Conservation (phyloP, 2,329 filamentous ascomycete genomes). For the Bertia moriformis region DNA sequence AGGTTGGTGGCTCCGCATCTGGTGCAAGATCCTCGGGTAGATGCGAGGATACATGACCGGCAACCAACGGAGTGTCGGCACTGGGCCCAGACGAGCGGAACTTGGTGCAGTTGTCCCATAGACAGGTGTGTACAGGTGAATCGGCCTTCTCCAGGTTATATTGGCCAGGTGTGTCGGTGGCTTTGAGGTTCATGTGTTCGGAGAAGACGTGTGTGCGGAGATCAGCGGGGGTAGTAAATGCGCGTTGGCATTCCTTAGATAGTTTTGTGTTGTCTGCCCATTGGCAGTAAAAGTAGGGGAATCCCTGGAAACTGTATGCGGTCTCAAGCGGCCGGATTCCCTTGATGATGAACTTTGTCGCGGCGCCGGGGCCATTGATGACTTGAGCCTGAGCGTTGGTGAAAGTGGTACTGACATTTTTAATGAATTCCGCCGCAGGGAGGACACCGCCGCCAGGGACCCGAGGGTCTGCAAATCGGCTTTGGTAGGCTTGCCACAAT, state of each 20-base stretch:
- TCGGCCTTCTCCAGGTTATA: constrained; percentile 18
- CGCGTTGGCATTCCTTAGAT: constrained; percentile 17
- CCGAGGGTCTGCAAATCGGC: constrained; percentile 1
- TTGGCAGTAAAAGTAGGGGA: constrained; percentile 23
- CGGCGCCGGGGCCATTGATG: neutral
- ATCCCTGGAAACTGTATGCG: constrained; percentile 21
- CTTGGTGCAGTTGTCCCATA: constrained; percentile 20
- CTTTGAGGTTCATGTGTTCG: constrained; percentile 21
- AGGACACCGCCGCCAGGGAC: neutral
- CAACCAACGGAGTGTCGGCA: constrained; percentile 17
- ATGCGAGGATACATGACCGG: constrained; percentile 21
- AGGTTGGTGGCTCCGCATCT: constrained; percentile 11
- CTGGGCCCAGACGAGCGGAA: constrained; percentile 16
- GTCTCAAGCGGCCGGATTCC: constrained; percentile 13
- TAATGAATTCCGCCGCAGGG: constrained; percentile 1
- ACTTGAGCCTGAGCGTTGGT: constrained; percentile 1
- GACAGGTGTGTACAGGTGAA: constrained; percentile 16
- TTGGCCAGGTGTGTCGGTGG: constrained; percentile 13
- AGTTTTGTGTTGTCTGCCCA: constrained; percentile 19
- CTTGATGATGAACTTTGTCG: constrained; percentile 1
- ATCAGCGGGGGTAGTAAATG: constrained; percentile 19
- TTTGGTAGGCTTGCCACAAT: neutral
- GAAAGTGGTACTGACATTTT: neutral
- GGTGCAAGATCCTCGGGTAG: constrained; percentile 18
- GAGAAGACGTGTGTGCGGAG: constrained; percentile 23